Conservation (phyloP, 129 eudicot species). For the Deinandra increscens region DNA sequence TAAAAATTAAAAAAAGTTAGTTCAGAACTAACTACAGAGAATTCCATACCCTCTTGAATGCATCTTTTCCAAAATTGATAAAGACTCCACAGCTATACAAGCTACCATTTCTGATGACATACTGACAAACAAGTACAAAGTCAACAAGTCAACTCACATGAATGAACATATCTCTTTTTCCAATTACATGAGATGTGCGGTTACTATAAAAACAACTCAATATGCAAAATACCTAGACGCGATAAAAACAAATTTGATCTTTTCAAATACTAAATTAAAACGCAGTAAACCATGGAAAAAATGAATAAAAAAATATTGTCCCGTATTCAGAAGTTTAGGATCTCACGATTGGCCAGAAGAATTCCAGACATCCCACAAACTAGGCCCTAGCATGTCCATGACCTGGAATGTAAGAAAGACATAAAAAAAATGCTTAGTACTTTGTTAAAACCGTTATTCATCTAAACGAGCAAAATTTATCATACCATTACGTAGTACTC, state of each 20-base stretch:
- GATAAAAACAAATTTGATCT: not conserved
- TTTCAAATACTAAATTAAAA: not conserved
- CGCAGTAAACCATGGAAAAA: slow-evolving; percentile 10
- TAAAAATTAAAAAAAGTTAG: not conserved
- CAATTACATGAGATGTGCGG: not conserved
- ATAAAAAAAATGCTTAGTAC: not conserved
- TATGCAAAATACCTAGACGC: not conserved
- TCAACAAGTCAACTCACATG: slow-evolving; percentile 16
- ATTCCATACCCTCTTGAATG: slow-evolving; percentile 53
- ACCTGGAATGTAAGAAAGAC: slow-evolving; percentile 43
- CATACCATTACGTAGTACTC: slow-evolving; percentile 89
- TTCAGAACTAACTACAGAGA: not conserved
- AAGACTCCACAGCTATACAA: slow-evolving; percentile 35
- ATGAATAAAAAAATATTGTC: not conserved
- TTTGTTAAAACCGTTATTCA: slow-evolving; percentile 38
- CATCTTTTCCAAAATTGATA: slow-evolving; percentile 34
- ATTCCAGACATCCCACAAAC: slow-evolving; percentile 93
- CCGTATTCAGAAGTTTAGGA: slow-evolving; percentile 14
- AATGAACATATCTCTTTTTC: slow-evolving; percentile 2
- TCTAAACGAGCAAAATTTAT: slow-evolving; percentile 1
- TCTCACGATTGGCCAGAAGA: slow-evolving; percentile 81
- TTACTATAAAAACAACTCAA: slow-evolving; percentile 3
- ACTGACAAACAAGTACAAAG: slow-evolving; percentile 9
- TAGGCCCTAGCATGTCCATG: slow-evolving; percentile 92
- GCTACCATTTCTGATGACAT: slow-evolving; percentile 36